These are phyloP conservation scores for Aspergillus panamensis DNA, from an alignment of 495 filamentous ascomycete species.

Conservation along the genomic window DNA sequence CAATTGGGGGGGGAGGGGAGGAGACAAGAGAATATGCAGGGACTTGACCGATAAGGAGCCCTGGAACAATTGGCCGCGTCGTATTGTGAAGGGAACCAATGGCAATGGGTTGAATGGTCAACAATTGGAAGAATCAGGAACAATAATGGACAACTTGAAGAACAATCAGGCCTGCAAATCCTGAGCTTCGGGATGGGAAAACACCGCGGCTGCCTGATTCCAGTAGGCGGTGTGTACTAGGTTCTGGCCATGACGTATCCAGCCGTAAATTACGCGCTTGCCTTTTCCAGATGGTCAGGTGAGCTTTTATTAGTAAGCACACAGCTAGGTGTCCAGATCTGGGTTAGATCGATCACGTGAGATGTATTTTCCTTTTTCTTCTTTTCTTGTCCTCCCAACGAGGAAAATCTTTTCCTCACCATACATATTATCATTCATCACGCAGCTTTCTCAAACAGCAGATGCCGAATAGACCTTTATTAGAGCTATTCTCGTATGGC, in stretches of 20 bases:
- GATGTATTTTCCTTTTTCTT: neutral
- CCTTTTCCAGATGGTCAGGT: neutral
- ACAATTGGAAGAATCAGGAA: neutral
- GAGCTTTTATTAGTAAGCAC: neutral
- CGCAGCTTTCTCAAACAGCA: constrained; percentile 35
- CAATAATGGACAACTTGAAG: neutral
- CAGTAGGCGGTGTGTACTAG: neutral
- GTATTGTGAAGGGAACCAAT: constrained; percentile 1
- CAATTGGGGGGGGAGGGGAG: constrained; percentile 13
- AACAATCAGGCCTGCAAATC: constrained; percentile 1
- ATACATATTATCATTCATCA: constrained; percentile 29
- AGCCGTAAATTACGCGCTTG: neutral
- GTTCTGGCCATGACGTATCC: neutral
- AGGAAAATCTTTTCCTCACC: neutral
- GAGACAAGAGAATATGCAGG: constrained; percentile 16
- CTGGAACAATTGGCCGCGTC: neutral
- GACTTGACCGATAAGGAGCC: neutral
- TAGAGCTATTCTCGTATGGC: constrained; percentile 17
- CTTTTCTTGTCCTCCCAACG: neutral
- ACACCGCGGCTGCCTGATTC: neutral
- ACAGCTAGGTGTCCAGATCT: neutral
- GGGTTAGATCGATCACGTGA: neutral
- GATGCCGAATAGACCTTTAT: constrained; percentile 20
- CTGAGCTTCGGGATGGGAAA: constrained; percentile 1
- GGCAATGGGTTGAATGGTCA: neutral